Percentiles rank a stretch among this genome's conserved stretches.
Evolutionary conservation across 2,329 filamentous ascomycete genomes (phyloP).

Genomic region (Aspergillus fijiensis): DNA sequence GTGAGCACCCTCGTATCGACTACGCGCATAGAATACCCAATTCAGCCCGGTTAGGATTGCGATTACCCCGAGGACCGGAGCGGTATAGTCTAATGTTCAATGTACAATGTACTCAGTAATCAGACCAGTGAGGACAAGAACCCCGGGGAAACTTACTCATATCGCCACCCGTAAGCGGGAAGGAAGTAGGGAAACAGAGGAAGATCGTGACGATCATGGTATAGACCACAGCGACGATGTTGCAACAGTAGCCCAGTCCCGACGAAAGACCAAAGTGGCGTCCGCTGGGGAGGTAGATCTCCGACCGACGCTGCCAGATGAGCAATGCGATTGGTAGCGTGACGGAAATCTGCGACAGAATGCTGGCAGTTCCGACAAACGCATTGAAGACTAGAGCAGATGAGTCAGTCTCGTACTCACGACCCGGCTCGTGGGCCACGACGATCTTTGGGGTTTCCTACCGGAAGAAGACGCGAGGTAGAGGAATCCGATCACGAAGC

Average conservation of each 20-base stretch:
- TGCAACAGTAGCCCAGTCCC: slow-evolving; percentile 17
- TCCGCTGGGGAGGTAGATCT: slow-evolving; percentile 15
- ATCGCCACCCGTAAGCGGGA: slow-evolving; percentile 22
- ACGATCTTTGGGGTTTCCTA: background rate
- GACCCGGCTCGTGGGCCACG: no score
- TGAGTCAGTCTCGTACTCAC: no score
- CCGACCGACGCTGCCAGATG: slow-evolving; percentile 11
- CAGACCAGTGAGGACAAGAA: no score
- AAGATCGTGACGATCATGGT: slow-evolving; percentile 22
- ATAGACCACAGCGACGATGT: slow-evolving; percentile 17
- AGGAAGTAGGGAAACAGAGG: slow-evolving; percentile 20
- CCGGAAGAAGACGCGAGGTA: slow-evolving; percentile 25
- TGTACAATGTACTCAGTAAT: no score
- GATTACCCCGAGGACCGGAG: no score
- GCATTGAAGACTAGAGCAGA: slow-evolving; percentile 21
- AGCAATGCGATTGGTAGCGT: slow-evolving; percentile 21
- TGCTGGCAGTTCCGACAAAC: slow-evolving; percentile 24
- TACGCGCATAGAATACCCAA: no score
- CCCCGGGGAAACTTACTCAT: slow-evolving; percentile 19
- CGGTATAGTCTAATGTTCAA: no score
- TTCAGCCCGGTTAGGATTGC: no score
- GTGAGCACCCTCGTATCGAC: no score
- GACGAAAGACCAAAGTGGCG: slow-evolving; percentile 17
- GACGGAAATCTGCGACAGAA: slow-evolving; percentile 24
- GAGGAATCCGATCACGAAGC: slow-evolving; percentile 23